Evolutionary conservation across 441 rosid genomes (phyloP).

Genomic region (Adansonia madagascariensis): DNA sequence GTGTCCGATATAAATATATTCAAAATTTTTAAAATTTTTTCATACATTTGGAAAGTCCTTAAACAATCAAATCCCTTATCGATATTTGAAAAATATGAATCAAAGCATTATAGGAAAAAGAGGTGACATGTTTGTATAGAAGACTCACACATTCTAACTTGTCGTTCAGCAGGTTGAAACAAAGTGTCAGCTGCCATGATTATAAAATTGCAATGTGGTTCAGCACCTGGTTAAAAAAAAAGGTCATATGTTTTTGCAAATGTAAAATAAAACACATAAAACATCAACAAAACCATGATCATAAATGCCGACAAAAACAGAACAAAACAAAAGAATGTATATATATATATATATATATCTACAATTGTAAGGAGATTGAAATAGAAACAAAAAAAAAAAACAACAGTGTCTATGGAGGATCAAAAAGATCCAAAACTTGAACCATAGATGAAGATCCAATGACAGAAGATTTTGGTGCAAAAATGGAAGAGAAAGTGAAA

Average conservation of each 20-base stretch:
- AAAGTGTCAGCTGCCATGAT: conserved; percentile 42
- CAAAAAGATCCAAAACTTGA: background rate
- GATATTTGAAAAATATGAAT: too few relatives aligned
- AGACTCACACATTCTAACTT: conserved; percentile 38
- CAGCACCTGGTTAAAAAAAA: conserved; percentile 12
- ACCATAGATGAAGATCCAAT: background rate
- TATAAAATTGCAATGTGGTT: conserved; percentile 18
- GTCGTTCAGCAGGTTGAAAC: conserved; percentile 43
- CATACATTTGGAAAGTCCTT: too few relatives aligned
- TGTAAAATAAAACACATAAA: background rate
- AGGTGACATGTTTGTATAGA: background rate
- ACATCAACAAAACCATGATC: background rate
- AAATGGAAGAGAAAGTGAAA: background rate
- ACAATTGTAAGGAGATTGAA: background rate
- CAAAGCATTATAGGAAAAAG: background rate
- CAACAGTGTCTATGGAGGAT: background rate
- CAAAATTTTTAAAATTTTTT: too few relatives aligned
- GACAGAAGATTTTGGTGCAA: background rate
- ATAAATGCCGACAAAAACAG: background rate
- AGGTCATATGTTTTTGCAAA: background rate
- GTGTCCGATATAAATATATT: too few relatives aligned
- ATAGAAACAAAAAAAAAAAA: background rate
- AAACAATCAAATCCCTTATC: too few relatives aligned
- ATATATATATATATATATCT: background rate
- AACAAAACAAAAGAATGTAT: too few relatives aligned